Conservation (phyloP, 2,329 filamentous ascomycete species). For the Cladosporium oxysporum region DNA sequence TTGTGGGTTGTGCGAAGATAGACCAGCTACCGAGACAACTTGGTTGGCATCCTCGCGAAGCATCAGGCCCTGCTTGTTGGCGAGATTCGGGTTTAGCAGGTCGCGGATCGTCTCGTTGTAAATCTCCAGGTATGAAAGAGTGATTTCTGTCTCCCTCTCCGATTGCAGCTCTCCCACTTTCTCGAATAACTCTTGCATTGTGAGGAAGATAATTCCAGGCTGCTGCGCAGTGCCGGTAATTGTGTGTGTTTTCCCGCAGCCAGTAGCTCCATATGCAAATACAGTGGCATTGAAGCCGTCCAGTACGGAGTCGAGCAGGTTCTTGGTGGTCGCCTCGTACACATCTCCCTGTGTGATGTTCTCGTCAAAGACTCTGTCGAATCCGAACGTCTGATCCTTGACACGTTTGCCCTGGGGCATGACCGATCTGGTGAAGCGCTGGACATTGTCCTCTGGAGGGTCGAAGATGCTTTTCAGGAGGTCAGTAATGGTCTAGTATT, state of each 20-base stretch:
- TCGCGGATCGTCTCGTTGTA: conserved; percentile 99
- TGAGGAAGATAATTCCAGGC: conserved; percentile 96
- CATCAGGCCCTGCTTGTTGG: conserved; percentile 81
- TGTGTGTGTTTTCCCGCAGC: conserved; percentile 97
- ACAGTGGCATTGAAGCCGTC: conserved; percentile 99
- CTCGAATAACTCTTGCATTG: conserved; percentile 98
- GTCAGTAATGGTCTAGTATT: conserved; percentile 7
- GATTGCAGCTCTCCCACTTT: conserved; percentile 83
- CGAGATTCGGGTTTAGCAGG: conserved; percentile 80
- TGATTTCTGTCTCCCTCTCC: conserved; percentile 86
- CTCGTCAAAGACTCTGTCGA: conserved; percentile 96
- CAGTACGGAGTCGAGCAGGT: conserved; percentile 88
- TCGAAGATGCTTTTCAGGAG: conserved; percentile 76
- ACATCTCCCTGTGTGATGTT: conserved; percentile 89
- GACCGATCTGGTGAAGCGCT: conserved; percentile 80
- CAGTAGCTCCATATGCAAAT: conserved; percentile 96
- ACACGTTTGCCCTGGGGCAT: conserved; percentile 81
- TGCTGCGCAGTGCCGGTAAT: conserved; percentile 87
- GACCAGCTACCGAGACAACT: conserved; percentile 83
- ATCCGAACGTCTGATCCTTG: conserved; percentile 96
- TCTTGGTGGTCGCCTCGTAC: conserved; percentile 89
- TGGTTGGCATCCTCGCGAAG: conserved; percentile 93
- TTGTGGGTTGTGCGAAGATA: conserved; percentile 87
- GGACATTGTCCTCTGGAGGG: conserved; percentile 90
- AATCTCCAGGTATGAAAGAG: conserved; percentile 94